Base-by-base conservation (phyloP, 1,284 basidiomycete species). In the Cryptococcus maquisensis region DNA sequence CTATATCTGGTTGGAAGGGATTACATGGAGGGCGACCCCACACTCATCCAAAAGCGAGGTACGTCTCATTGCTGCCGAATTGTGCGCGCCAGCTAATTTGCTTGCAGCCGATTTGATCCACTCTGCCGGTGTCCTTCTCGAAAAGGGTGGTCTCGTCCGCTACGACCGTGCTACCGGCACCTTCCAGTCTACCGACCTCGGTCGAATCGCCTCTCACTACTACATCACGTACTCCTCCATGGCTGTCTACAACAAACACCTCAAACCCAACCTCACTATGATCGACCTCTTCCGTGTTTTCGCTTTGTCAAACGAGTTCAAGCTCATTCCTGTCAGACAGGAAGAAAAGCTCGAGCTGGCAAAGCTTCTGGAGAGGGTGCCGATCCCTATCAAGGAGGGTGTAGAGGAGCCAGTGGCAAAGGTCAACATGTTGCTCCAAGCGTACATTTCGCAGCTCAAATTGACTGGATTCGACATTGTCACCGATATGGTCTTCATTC, bases 401-500 rank as follows among this genome's bases (percentile, higher is more conserved):
- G 90, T 96, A 4, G 95, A 98, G 62, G 95, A 98, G 69, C 90
- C 93, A 0, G 87, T 91, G 0, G 90, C 96, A 28, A 99, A 99
- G 79, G 91, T 98, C 77, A 98, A 98, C 66, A 93, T 98, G 2
- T 81, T 98, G 0, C 79, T 98, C 0, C 96, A 99, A 70, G 86
- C 95, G 0, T 98, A 90, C 75, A 93, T 98, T 63, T 97, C 92
- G 0, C 87, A 93, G 65, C 84, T 98, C 52, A 96, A 92, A 76
- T 82, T 98, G 2, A 90, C 95, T 57, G 93, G 90, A 78, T 98
- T 98, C 70, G 94, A 94, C 7, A 85, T 98, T 18, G 89, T 98
- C 16, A 92, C 95, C 1, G 95, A 98, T 74, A 98, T 98, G 96
- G 94, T 98, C 5, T 97, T 92, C 68, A 85, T 95, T 4, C 88